Conservation (phyloP, 202 grass and related monocot species). For the Bolboschoenoplectus hybrid region DNA sequence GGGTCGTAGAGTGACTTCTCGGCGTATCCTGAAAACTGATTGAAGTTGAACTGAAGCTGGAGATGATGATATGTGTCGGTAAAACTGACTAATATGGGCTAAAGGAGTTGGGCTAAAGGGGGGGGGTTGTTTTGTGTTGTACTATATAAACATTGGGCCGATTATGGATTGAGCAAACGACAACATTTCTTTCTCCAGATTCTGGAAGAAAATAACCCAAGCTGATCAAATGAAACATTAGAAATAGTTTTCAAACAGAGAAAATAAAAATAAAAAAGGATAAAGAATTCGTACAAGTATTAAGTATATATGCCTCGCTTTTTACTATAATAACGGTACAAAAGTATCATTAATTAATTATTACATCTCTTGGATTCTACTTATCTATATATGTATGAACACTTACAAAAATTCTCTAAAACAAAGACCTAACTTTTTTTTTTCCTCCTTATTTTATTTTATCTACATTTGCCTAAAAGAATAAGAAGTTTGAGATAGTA, state of each 20-base stretch:
- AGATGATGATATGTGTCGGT: too few relatives aligned
- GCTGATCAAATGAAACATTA: not conserved
- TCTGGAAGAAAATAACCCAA: not conserved
- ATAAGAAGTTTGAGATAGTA: constrained; percentile 34
- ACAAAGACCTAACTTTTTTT: constrained; percentile 25
- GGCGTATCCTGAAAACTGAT: too few relatives aligned
- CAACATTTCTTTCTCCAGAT: too few relatives aligned
- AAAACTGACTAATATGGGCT: too few relatives aligned
- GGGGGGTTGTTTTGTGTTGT: too few relatives aligned
- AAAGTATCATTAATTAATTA: constrained; percentile 45
- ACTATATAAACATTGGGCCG: not conserved
- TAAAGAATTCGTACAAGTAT: not conserved
- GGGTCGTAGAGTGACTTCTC: too few relatives aligned
- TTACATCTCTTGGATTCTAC: constrained; percentile 11
- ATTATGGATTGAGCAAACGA: not conserved
- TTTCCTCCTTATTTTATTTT: constrained; percentile 29
- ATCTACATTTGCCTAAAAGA: constrained; percentile 45
- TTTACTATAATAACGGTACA: constrained; percentile 40
- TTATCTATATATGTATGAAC: constrained; percentile 44
- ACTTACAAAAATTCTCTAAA: constrained; percentile 59
- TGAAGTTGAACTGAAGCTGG: too few relatives aligned
- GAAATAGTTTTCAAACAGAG: not conserved
- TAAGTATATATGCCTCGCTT: not conserved
- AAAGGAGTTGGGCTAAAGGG: too few relatives aligned
- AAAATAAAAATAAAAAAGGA: not conserved